Evolutionary conservation across 306 rosid genomes (phyloP).

Genomic region (Vigna trinervia): DNA sequence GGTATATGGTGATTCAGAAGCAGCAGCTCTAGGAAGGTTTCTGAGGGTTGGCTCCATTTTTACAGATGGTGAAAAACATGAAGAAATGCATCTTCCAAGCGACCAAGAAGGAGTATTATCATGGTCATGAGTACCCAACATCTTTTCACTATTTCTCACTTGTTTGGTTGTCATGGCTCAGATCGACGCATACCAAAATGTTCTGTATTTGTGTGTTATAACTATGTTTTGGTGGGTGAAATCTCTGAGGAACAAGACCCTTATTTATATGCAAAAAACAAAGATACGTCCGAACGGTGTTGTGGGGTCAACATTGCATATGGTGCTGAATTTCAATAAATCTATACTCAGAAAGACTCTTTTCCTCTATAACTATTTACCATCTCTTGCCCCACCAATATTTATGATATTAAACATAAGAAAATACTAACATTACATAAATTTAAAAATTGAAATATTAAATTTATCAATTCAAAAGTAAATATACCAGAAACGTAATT

Average conservation of each 20-base stretch:
- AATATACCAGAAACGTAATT: too few relatives aligned
- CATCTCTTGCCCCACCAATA: too few relatives aligned
- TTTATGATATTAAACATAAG: too few relatives aligned
- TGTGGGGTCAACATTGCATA: neutral
- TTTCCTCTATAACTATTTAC: too few relatives aligned
- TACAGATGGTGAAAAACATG: neutral
- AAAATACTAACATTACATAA: too few relatives aligned
- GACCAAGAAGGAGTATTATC: neutral
- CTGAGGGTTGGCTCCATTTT: neutral
- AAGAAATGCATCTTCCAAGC: constrained; percentile 28
- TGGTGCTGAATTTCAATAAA: neutral
- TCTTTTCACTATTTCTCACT: neutral
- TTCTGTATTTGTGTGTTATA: too few relatives aligned
- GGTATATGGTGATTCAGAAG: constrained; percentile 19
- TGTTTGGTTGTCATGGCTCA: neutral
- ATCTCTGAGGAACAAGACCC: neutral
- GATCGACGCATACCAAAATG: neutral
- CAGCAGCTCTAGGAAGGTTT: neutral
- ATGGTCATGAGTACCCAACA: neutral
- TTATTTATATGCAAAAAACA: neutral
- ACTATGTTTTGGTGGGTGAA: too few relatives aligned
- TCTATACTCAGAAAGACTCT: neutral
- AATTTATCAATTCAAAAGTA: too few relatives aligned
- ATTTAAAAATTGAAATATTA: too few relatives aligned
- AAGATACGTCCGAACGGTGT: neutral